Evolutionary conservation across 108 stramenopile species (phyloP).

Genomic region (Cyclotella kingstonii): DNA sequence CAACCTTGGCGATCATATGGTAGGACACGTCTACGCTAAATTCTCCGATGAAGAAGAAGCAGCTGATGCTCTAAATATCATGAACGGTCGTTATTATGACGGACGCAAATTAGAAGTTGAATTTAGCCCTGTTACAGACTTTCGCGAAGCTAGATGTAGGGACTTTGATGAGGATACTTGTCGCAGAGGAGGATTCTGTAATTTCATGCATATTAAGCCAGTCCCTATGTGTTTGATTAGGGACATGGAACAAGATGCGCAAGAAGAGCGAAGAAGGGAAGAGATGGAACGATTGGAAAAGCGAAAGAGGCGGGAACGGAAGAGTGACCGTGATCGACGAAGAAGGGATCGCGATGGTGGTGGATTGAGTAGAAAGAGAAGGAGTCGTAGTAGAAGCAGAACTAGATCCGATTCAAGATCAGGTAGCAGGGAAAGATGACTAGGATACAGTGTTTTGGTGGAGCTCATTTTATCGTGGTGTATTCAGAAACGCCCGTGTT

Average conservation of each 20-base stretch:
- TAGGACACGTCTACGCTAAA: slow-evolving; percentile 91
- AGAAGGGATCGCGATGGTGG: slow-evolving; percentile 6
- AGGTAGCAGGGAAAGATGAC: no score
- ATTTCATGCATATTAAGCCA: slow-evolving; percentile 96
- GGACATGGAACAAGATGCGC: slow-evolving; percentile 73
- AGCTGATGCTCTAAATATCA: slow-evolving; percentile 80
- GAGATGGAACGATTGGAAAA: slow-evolving; percentile 36
- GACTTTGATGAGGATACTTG: slow-evolving; percentile 89
- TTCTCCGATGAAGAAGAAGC: slow-evolving; percentile 96
- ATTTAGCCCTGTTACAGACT: slow-evolving; percentile 95
- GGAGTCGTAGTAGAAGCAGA: slow-evolving; percentile 10
- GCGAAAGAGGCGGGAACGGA: slow-evolving; percentile 17
- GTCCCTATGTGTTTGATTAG: slow-evolving; percentile 73
- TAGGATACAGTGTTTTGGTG: no score
- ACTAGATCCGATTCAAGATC: slow-evolving; percentile 22
- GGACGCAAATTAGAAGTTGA: slow-evolving; percentile 87
- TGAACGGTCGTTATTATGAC: slow-evolving; percentile 94
- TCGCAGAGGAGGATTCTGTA: slow-evolving; percentile 92
- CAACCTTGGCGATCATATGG: slow-evolving; percentile 99
- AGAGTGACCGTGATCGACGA: slow-evolving; percentile 23
- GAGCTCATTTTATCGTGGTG: no score
- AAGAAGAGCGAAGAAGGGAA: slow-evolving; percentile 50
- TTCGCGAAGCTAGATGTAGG: slow-evolving; percentile 93
- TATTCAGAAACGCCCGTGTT: no score
- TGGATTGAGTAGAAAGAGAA: slow-evolving; percentile 4